These are phyloP conservation scores for Penicillium sp. DNA, from an alignment of 2,329 filamentous ascomycete species.

Conservation along the genomic window DNA sequence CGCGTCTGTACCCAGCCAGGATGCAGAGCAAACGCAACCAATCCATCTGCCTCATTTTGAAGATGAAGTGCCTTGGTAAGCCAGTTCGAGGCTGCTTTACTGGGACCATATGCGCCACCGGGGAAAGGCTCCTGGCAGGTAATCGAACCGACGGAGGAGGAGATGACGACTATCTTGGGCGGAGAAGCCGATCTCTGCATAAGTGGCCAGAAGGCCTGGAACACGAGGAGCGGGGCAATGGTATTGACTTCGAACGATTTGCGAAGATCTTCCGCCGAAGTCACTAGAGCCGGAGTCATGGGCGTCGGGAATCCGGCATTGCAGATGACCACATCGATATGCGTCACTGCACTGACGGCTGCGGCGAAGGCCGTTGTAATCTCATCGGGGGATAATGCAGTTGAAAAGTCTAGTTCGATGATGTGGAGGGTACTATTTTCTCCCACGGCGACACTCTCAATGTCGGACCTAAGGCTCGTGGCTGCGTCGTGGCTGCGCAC, in stretches of 20 bases:
- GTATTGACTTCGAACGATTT: conserved; percentile 26
- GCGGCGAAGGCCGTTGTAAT: conserved; percentile 7
- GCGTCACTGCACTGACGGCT: conserved; percentile 22
- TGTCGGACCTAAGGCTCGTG: conserved; percentile 5
- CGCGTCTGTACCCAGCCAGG: conserved; percentile 38
- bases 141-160: conserved; percentile 24
- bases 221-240: conserved; percentile 32
- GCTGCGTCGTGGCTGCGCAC: conserved; percentile 15
- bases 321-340: conserved; percentile 25
- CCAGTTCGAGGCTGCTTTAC: conserved; percentile 23
- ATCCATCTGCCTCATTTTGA: conserved; percentile 19
- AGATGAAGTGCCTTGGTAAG: conserved; percentile 18
- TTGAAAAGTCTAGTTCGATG: conserved; percentile 21
- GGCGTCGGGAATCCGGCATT: conserved; percentile 49
- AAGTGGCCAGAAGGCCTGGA: conserved; percentile 21
- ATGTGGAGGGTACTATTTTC: conserved; percentile 15
- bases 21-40: conserved; percentile 27
- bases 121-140: conserved; percentile 16
- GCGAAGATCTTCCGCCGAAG: conserved; percentile 15
- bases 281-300: conserved; percentile 54
- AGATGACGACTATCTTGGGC: conserved; percentile 19
- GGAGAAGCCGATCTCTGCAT: conserved; percentile 9
- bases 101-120: conserved; percentile 22
- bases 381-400: conserved; percentile 7
- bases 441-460: neutral